Base-by-base conservation (phyloP, 108 stramenopile genomes). In the Cyclotella baltica region DNA sequence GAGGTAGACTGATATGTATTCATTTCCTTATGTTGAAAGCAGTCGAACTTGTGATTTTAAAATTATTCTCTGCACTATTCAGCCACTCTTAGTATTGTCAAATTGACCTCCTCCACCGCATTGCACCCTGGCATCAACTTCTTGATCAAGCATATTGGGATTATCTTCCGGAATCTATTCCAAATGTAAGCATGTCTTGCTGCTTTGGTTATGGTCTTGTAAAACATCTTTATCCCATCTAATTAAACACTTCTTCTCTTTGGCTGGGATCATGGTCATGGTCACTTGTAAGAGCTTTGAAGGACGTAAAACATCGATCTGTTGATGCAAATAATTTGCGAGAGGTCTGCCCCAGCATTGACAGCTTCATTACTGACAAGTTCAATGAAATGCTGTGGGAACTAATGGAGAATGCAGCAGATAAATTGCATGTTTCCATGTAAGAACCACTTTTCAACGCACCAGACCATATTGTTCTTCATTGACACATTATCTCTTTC, bases 311-410 rank as follows among this genome's bases (percentile, higher is more conserved):
- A n/a, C n/a, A n/a, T n/a, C n/a, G n/a, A n/a, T n/a, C n/a, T n/a
- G n/a, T n/a, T n/a, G n/a, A n/a, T n/a, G n/a, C n/a, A n/a, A n/a
- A n/a, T n/a, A n/a, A n/a, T n/a, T n/a, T n/a, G n/a, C n/a, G n/a
- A n/a, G n/a, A n/a, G n/a, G n/a, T n/a, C n/a, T n/a, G n/a, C n/a
- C n/a, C n/a, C 20, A n/a, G 23, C 20, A 11, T 36, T 55, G 19
- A 35, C 10, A 6, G 4, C 6, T 31, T 20, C 22, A 28, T 23
- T 56, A 33, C 52, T 56, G 25, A 47, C 9, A 29, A 79, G 50
- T 91, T 89, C 59, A 87, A 91, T 67, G 84, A 88, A 0, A 86
- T 88, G 85, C 59, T 91, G 30, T 91, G 90, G 90, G 29, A 56
- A 28, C 65, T 91, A 48, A 79, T 89, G 86, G 52, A n/a, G 3